Conservation (phyloP, 345 rosid species). For the Pugionium dolabratum region DNA sequence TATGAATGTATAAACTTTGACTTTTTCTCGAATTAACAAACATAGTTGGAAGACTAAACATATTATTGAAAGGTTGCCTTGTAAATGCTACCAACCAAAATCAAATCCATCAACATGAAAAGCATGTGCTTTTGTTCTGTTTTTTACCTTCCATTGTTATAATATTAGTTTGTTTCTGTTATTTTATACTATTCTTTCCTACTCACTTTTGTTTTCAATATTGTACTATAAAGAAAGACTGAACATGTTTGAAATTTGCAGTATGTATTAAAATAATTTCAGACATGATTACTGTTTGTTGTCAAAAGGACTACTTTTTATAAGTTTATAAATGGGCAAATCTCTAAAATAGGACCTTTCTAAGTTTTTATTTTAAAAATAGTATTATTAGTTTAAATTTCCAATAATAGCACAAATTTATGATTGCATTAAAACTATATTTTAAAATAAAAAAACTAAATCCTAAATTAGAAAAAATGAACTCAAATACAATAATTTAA, state of each 20-base stretch:
- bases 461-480: too few species aligned
- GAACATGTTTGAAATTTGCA: background rate
- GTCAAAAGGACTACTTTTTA: too few species aligned
- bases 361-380: too few species aligned
- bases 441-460: too few species aligned
- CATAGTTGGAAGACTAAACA: background rate
- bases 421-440: too few species aligned
- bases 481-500: too few species aligned
- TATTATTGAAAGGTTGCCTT: slow-evolving; percentile 18
- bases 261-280: background rate
- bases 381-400: too few species aligned
- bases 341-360: too few species aligned
- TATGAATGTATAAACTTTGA: slow-evolving; percentile 24
- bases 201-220: background rate
- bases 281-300: background rate
- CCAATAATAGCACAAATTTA: too few species aligned
- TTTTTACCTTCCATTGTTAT: slow-evolving; percentile 9
- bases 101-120: slow-evolving; percentile 22
- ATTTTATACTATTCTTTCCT: background rate
- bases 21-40: slow-evolving; percentile 15
- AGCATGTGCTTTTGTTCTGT: slow-evolving; percentile 32
- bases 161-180: background rate
- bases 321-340: too few species aligned
- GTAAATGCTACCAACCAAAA: slow-evolving; percentile 35
- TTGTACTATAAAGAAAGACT: background rate